A percentile compares a stretch with the other conserved stretches of the same genome.
phyloP scores from a whole-genome alignment of 2,329 filamentous ascomycete genomes.

The Dryadomyces quercus-mongolicae region DNA sequence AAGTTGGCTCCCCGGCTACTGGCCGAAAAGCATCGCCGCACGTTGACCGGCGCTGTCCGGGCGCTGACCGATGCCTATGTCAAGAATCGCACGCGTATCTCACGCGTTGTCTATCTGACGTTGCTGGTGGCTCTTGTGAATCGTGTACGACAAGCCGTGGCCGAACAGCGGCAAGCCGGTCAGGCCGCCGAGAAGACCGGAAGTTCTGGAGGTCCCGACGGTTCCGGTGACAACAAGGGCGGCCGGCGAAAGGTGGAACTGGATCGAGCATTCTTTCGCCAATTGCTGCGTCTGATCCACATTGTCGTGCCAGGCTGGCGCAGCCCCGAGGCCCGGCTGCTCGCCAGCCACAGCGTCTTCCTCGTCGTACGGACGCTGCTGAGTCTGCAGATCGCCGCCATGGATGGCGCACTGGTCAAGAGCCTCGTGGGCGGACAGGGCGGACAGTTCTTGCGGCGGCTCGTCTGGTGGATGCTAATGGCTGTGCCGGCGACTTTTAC shows the following conservation, averaged over 20 bases:
- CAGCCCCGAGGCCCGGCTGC: slow-evolving; percentile 74
- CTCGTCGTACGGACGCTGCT: slow-evolving; percentile 82
- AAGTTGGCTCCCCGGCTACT: slow-evolving; percentile 46
- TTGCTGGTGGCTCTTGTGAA: slow-evolving; percentile 71
- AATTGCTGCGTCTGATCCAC: slow-evolving; percentile 61
- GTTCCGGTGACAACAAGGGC: slow-evolving; percentile 22
- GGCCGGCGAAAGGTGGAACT: slow-evolving; percentile 61
- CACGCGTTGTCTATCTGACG: slow-evolving; percentile 70
- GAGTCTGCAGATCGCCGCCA: slow-evolving; percentile 88
- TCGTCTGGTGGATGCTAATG: slow-evolving; percentile 98
- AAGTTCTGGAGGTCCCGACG: slow-evolving; percentile 38
- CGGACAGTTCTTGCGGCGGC: slow-evolving; percentile 73
- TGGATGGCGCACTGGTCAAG: slow-evolving; percentile 90
- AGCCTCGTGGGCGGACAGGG: slow-evolving; percentile 84
- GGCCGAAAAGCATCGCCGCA: slow-evolving; percentile 39
- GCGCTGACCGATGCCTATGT: slow-evolving; percentile 64
- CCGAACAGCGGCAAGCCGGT: slow-evolving; percentile 81
- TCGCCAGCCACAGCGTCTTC: slow-evolving; percentile 89
- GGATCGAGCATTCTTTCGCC: slow-evolving; percentile 71
- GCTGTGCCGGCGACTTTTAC: slow-evolving; percentile 94
- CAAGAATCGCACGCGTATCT: slow-evolving; percentile 68
- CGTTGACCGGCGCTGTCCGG: slow-evolving; percentile 51
- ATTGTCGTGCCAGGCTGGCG: slow-evolving; percentile 87
- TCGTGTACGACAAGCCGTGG: slow-evolving; percentile 57
- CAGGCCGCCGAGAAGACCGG: slow-evolving; percentile 19